Conservation (phyloP, 345 rosid species). For the Mercurialis annua region DNA sequence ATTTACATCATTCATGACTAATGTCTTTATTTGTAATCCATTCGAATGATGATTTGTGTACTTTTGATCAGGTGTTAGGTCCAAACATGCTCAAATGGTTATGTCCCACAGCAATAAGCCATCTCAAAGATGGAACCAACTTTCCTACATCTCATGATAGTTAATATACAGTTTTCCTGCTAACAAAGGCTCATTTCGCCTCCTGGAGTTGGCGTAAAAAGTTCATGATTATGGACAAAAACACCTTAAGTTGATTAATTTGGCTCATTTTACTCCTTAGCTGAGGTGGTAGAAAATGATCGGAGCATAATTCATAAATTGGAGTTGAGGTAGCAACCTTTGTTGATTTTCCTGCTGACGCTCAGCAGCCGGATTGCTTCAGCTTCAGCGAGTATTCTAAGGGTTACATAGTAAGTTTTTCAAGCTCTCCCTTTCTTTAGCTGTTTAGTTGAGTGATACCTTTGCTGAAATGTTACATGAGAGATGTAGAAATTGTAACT, state of each 20-base stretch:
- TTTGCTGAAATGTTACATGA: constrained; percentile 6
- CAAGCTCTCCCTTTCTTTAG: not conserved
- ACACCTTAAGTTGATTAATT: too few relatives aligned
- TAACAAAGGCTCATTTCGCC: too few relatives aligned
- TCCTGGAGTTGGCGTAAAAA: too few relatives aligned
- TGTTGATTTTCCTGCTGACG: too few relatives aligned
- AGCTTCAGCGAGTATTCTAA: not conserved
- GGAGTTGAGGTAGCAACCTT: too few relatives aligned
- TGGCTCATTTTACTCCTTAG: too few relatives aligned
- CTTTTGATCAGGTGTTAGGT: constrained; percentile 64
- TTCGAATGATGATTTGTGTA: constrained; percentile 1
- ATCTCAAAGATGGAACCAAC: constrained; percentile 61
- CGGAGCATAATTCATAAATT: too few relatives aligned
- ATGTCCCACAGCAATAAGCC: constrained; percentile 55
- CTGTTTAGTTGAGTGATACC: not conserved
- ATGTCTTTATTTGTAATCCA: not conserved
- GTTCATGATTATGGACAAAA: too few relatives aligned
- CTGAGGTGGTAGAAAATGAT: too few relatives aligned
- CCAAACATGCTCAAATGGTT: constrained; percentile 75
- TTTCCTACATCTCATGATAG: constrained; percentile 49
- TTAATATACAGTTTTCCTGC: constrained; percentile 19
- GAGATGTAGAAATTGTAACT: not conserved
- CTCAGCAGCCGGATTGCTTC: not conserved
- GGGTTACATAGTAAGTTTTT: not conserved
- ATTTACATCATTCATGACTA: not conserved